These are phyloP conservation scores for Alternaria viburni DNA, from an alignment of 2,329 filamentous ascomycete species.

Conservation along the genomic window DNA sequence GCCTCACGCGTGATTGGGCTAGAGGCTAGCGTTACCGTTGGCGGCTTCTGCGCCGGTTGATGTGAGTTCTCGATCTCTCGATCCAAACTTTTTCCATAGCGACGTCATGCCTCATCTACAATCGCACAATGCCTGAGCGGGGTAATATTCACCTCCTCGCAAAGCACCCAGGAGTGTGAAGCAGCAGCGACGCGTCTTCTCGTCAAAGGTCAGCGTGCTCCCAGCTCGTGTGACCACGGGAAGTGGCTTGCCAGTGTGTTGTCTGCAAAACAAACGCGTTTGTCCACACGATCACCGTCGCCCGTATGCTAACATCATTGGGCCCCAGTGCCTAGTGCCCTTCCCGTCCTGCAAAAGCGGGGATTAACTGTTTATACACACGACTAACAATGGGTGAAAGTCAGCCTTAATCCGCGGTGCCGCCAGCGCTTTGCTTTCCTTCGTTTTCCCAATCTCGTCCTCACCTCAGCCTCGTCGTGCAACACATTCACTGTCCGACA, in stretches of 20 bases:
- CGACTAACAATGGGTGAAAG: conserved; percentile 11
- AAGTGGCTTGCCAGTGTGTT: conserved; percentile 16
- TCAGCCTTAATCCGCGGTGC: conserved; percentile 15
- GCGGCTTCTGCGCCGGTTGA: conserved; percentile 9
- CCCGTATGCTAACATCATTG: conserved; percentile 24
- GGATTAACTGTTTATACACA: conserved; percentile 15
- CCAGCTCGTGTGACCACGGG: conserved; percentile 10
- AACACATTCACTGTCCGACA: conserved; percentile 18
- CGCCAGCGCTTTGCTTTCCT: conserved; percentile 12
- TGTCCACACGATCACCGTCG: conserved; percentile 30
- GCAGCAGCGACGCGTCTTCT: not conserved
- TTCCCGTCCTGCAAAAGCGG: conserved; percentile 24
- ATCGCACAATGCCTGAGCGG: conserved; percentile 8
- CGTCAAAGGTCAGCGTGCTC: conserved; percentile 1
- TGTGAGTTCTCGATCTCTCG: conserved; percentile 25
- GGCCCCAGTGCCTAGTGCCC: conserved; percentile 16
- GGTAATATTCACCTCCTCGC: not conserved
- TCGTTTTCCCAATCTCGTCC: conserved; percentile 6
- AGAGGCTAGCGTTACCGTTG: conserved; percentile 14
- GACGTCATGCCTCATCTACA: conserved; percentile 10
- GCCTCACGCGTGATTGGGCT: conserved; percentile 19
- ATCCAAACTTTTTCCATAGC: conserved; percentile 12
- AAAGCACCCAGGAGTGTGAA: not conserved
- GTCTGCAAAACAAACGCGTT: conserved; percentile 15
- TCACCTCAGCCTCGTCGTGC: conserved; percentile 3